Percentiles rank a stretch among this genome's conserved stretches.
Conservation (phyloP, 225 moss, liverwort and hornwort genomes). For the Pseudisothecium myosuroides region DNA sequence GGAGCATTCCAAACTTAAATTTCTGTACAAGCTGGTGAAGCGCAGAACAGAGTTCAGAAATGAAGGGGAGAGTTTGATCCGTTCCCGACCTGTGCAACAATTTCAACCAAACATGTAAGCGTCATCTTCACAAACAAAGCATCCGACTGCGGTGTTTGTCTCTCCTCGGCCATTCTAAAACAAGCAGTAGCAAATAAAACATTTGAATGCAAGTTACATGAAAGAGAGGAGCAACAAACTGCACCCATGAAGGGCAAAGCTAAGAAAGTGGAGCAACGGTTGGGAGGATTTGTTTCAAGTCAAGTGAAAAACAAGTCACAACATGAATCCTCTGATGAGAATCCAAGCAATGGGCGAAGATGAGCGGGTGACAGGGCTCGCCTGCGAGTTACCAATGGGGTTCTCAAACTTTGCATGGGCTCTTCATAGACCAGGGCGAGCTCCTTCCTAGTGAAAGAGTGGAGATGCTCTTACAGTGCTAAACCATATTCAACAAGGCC, state of each 20-base stretch:
- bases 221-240: conserved; percentile 17
- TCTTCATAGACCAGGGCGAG: no score
- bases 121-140: background rate
- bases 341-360: no score
- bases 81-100: conserved; percentile 53
- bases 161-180: background rate
- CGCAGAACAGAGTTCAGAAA: conserved; percentile 59
- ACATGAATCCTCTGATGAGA: no score
- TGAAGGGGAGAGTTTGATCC: conserved; percentile 52
- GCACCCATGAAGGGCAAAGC: conserved; percentile 67
- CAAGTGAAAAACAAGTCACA: background rate
- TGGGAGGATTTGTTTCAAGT: background rate
- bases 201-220: background rate
- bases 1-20: no score
- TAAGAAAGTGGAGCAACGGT: conserved; percentile 29
- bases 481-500: no score
- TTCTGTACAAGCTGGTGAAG: no score
- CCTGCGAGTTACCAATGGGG: no score
- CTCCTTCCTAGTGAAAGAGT: no score
- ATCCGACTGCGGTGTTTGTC: background rate
- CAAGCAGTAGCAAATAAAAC: background rate
- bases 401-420: no score
- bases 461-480: no score
- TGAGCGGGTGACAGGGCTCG: no score
- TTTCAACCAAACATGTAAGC: background rate